Evolutionary conservation across 164 flowering plant genomes (phyloP).

Genomic region (Umbilicus rupestris): DNA sequence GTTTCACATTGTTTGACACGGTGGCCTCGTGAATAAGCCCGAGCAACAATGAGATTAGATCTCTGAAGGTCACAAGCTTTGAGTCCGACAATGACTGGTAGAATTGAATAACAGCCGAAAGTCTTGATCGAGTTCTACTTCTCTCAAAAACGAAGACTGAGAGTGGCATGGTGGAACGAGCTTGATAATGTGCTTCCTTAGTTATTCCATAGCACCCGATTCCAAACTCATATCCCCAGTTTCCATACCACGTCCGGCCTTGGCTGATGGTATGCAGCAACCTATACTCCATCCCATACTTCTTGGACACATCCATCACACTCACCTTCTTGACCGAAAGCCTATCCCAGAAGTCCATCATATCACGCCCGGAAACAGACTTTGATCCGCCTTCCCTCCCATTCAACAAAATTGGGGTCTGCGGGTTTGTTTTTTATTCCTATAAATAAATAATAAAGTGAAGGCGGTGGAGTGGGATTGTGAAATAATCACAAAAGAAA

Average conservation of each 20-base stretch:
- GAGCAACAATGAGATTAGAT: constrained; percentile 22
- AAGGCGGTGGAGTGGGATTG: too few species aligned
- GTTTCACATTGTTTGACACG: not conserved
- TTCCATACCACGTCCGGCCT: constrained; percentile 26
- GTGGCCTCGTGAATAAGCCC: constrained; percentile 14
- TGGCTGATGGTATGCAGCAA: constrained; percentile 21
- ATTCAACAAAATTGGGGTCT: too few species aligned
- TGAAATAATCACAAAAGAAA: too few species aligned
- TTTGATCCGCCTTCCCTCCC: constrained; percentile 32
- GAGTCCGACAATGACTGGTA: constrained; percentile 18
- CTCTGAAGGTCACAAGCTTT: constrained; percentile 17
- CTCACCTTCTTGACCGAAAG: constrained; percentile 23
- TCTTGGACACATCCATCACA: constrained; percentile 32
- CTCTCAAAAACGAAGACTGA: constrained; percentile 14
- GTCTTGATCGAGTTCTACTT: constrained; percentile 4
- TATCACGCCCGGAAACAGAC: constrained; percentile 19
- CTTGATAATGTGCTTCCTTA: constrained; percentile 15
- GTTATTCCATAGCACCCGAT: constrained; percentile 28
- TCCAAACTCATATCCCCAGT: constrained; percentile 31
- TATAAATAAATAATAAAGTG: too few species aligned
- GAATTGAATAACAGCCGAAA: constrained; percentile 15
- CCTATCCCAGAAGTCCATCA: constrained; percentile 34
- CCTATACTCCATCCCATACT: constrained; percentile 26
- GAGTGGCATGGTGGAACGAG: constrained; percentile 16
- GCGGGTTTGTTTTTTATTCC: too few species aligned